A percentile compares a stretch with the other conserved stretches of the same genome.
Evolutionary conservation across 352 stramenopile genomes (phyloP).

Genomic region (Globisporangium iwayamae): DNA sequence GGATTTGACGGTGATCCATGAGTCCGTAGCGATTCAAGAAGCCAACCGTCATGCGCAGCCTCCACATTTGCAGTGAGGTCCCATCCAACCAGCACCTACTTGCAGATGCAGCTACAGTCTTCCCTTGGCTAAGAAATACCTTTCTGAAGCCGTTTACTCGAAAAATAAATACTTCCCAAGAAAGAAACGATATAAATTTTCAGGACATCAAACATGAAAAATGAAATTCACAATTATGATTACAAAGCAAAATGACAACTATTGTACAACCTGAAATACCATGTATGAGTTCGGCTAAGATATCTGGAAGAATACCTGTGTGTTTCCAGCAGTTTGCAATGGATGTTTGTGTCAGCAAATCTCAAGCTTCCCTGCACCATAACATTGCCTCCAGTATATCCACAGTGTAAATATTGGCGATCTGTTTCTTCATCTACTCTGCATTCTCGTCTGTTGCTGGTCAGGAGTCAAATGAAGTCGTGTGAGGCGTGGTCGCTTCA

Average conservation of each 20-base stretch:
- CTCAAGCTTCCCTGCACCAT: slow-evolving; percentile 2
- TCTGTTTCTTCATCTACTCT: slow-evolving; percentile 9
- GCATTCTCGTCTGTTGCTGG: slow-evolving; percentile 5
- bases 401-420: slow-evolving; percentile 6
- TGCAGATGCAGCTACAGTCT: background rate
- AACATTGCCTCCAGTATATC: slow-evolving; percentile 3
- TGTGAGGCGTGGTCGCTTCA: too few species aligned
- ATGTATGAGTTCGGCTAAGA: slow-evolving; percentile 5
- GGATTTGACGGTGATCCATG: slow-evolving; percentile 78
- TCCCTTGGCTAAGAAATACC: slow-evolving; percentile 3
- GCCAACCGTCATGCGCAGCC: slow-evolving; percentile 58
- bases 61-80: slow-evolving; percentile 64
- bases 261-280: slow-evolving; percentile 6
- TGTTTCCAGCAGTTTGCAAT: slow-evolving; percentile 6
- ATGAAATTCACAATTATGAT: slow-evolving; percentile 3
- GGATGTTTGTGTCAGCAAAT: slow-evolving; percentile 1
- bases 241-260: slow-evolving; percentile 3
- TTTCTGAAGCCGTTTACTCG: slow-evolving; percentile 10
- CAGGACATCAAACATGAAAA: slow-evolving; percentile 2
- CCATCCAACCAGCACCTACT: slow-evolving; percentile 44
- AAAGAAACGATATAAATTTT: slow-evolving; percentile 5
- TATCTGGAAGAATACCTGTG: slow-evolving; percentile 8
- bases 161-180: slow-evolving; percentile 9
- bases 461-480: too few species aligned
- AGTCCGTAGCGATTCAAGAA: slow-evolving; percentile 80